phyloP scores from a whole-genome alignment of 805 yeast species.

The Kazachstania taianensis region DNA sequence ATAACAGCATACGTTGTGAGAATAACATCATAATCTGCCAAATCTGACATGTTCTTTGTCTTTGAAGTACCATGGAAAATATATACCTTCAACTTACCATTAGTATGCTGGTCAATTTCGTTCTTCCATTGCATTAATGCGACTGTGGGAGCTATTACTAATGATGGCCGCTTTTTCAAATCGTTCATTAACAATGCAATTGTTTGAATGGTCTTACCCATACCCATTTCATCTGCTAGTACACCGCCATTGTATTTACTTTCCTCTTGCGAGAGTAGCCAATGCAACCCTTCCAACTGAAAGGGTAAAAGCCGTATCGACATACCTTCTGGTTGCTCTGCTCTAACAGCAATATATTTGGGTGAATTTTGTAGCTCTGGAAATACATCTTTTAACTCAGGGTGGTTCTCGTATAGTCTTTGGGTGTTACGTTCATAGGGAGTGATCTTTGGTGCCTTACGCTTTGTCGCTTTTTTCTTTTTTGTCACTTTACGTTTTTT shows the following conservation, averaged over 20 bases:
- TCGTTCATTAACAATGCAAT: conserved; percentile 77
- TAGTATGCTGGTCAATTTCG: conserved; percentile 81
- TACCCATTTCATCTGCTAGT: conserved; percentile 98
- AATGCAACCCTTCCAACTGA: conserved; percentile 85
- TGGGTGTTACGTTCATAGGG: conserved; percentile 61
- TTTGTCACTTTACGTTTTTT: conserved; percentile 17
- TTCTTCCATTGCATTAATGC: conserved; percentile 96
- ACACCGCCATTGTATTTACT: conserved; percentile 79
- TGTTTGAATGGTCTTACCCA: conserved; percentile 98
- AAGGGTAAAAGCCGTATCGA: conserved; percentile 69
- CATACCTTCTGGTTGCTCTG: conserved; percentile 74
- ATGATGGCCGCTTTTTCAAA: conserved; percentile 54
- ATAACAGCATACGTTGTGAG: conserved; percentile 88
- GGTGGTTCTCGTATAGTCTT: conserved; percentile 64
- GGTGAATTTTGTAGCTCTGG: conserved; percentile 45
- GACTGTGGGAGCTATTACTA: conserved; percentile 97
- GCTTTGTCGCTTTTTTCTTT: conserved; percentile 17
- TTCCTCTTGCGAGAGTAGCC: conserved; percentile 80
- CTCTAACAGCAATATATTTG: conserved; percentile 40
- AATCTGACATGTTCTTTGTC: conserved; percentile 43
- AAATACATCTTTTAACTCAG: conserved; percentile 65
- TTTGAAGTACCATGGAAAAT: conserved; percentile 84
- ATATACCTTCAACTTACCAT: conserved; percentile 53
- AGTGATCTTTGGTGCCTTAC: conserved; percentile 45
- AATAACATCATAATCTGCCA: conserved; percentile 56